Evolutionary conservation across 2,329 filamentous ascomycete species (phyloP), one percentile per base, ranked within the genome.

Genomic region (Periconia sp.): DNA sequence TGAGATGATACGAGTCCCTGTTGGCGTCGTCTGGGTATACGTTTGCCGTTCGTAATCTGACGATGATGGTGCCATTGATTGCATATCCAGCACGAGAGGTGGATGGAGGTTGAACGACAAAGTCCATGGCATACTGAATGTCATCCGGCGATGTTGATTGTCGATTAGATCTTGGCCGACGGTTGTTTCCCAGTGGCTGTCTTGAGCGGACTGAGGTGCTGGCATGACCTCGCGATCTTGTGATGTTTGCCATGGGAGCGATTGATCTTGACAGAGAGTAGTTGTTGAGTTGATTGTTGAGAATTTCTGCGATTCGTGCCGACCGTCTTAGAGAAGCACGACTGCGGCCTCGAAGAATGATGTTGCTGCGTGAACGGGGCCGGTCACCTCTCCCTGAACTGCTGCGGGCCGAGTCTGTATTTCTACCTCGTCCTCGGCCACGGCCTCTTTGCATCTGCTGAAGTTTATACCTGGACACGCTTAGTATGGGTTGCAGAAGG

Each of bases 61-160:
- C 69, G 20, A 72, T 62, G 33, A 73, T 62, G 31, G 68, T 63
- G 35, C 69, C 64, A 33, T 65, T 57, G 49, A 74, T 58, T 30
- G 64, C 55, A 47, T 71, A 60, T 41, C 70, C 71, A 20, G 66
- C 65, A 42, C 63, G 65, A 47, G 69, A 71, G 41, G 58, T 70
- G 30, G 65, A 56, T 2, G 71, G 71, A 7, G 72, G 72, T 50
- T 74, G 72, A 14, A 73, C 65, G 15, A 74, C 57, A 33, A 74
- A 68, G 49, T 74, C 72, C 72, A 74, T 74, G 48, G 60, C 65
- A 65, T 73, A 74, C 19, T 60, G 56, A 18, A 70, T 70, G 14
- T 70, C 67, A 41, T 66, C 65, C 48, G 65, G 62, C 10, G 67
- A 64, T 45, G 58, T 33, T 11, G 62, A 60, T 44, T 60, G 56